Evolutionary conservation across 2,329 filamentous ascomycete genomes (phyloP).

Genomic region (Fusarium foetens): DNA sequence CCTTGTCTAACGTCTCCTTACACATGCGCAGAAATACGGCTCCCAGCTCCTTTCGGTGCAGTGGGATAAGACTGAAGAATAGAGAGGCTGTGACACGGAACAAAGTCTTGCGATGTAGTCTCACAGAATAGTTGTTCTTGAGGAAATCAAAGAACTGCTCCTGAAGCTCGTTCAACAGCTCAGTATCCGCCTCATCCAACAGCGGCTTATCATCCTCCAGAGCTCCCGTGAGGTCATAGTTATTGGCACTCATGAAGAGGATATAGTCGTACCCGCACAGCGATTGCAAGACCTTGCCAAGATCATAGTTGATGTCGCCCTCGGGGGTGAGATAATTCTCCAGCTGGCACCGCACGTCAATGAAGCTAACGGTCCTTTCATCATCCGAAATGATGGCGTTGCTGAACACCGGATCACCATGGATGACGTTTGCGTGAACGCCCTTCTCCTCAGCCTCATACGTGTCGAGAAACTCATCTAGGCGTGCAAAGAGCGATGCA

Average conservation of each 20-base stretch:
- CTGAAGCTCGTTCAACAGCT: neutral
- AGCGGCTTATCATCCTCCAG: neutral
- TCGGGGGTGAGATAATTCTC: neutral
- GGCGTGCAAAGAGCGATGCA: neutral
- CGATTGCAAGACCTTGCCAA: neutral
- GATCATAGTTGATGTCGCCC: neutral
- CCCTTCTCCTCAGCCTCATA: slow-evolving; percentile 1
- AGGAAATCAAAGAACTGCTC: neutral
- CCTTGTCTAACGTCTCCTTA: neutral
- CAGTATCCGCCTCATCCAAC: neutral
- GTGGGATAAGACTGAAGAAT: neutral
- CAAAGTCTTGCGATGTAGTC: neutral
- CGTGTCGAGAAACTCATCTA: neutral
- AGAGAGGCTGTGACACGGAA: neutral
- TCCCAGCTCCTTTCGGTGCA: neutral
- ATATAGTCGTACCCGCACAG: neutral
- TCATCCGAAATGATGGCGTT: neutral
- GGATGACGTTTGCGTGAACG: neutral
- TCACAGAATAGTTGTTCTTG: neutral
- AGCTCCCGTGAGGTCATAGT: neutral
- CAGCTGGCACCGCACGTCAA: neutral
- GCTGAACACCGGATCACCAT: neutral
- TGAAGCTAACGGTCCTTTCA: neutral
- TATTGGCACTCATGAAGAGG: neutral
- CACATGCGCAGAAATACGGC: neutral